Percentiles rank a stretch among this genome's conserved stretches.
Conservation (phyloP, 2,329 filamentous ascomycete genomes). For the Albifimbria verrucaria region DNA sequence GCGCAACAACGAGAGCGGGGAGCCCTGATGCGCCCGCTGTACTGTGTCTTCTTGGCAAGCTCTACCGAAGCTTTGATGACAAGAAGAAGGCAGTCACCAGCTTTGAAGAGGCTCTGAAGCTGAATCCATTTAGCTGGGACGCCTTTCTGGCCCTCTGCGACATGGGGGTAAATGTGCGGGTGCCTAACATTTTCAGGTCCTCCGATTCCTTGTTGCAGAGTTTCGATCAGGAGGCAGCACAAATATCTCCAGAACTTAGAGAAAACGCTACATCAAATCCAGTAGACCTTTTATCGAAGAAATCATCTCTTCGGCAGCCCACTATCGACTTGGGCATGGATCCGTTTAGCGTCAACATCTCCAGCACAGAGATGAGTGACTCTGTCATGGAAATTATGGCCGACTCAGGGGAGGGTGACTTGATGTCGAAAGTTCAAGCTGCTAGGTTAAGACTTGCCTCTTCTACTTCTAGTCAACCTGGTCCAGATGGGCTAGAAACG, state of each 20-base stretch:
- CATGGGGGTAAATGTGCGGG: constrained; percentile 75
- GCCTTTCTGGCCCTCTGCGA: constrained; percentile 88
- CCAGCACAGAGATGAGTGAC: constrained; percentile 37
- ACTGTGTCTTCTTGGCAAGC: constrained; percentile 79
- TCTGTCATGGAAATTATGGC: constrained; percentile 36
- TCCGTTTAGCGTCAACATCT: constrained; percentile 48
- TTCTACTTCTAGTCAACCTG: constrained; percentile 31
- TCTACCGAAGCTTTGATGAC: constrained; percentile 79
- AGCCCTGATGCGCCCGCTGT: constrained; percentile 81
- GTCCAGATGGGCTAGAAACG: constrained; percentile 61
- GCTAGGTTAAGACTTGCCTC: constrained; percentile 44
- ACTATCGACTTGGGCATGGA: constrained; percentile 38
- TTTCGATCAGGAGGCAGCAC: constrained; percentile 35
- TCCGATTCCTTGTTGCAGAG: constrained; percentile 51
- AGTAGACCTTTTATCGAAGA: constrained; percentile 39
- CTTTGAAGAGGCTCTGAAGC: constrained; percentile 84
- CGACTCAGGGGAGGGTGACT: constrained; percentile 49
- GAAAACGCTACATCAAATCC: constrained; percentile 30
- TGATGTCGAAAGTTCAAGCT: constrained; percentile 53
- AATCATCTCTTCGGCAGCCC: constrained; percentile 34
- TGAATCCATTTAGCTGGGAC: constrained; percentile 98
- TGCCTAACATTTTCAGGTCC: constrained; percentile 82
- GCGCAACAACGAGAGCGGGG: constrained; percentile 68
- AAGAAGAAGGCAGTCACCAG: constrained; percentile 79
- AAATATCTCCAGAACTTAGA: constrained; percentile 26